Evolutionary conservation across 345 rosid genomes (phyloP), one percentile per base, ranked within the genome.

Genomic region (Gossypium ekmanianum): DNA sequence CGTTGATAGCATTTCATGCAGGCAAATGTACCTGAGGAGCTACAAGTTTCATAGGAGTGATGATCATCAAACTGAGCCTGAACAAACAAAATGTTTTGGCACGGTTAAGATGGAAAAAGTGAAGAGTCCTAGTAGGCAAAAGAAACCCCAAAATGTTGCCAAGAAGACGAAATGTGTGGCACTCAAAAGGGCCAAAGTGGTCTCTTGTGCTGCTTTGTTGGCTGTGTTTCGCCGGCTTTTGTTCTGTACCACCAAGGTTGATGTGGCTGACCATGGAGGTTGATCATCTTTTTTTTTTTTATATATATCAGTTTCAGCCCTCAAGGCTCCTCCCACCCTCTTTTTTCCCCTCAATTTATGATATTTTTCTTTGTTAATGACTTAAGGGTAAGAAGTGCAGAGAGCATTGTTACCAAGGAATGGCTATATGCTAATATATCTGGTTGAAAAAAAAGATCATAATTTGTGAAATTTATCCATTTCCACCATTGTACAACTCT

Each of bases 1-100:
- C 7, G 94, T 93, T 57, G 98, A 93, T 76, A 89, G 91, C 72
- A 86, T 90, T 34, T 34, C 41, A 34, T 34, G 41, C 7, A 34
- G 41, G 41, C 41, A 34, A 5, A 34, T 34, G 41, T 75, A 89
- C 75, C 84, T 93, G 2, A 85, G 97, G 55, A 93, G 97, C 89
- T 93, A 93, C 82, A 86, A 90, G 2, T 93, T 93, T 70, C 84
- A 91, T 20, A 77, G 88, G 64, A 85, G 88, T 61, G 93, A 89
- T 27, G 41, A 34, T 34, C 41, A 34, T 34, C 84, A 86, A 9
- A 74, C 71, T 17, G 74, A 71, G 24, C 68, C 78, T 1, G 83
- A 80, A 66, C 82, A 77, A 79, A 77, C 84, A 14, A 80, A 79
- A 76, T 88, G 91, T 22, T 76, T 87, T 18, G 85, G 91, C 7